A percentile compares a stretch with the other conserved stretches of the same genome.
Evolutionary conservation across 1,139 yeast species (phyloP).

Genomic region (Eremothecium gossypii): DNA sequence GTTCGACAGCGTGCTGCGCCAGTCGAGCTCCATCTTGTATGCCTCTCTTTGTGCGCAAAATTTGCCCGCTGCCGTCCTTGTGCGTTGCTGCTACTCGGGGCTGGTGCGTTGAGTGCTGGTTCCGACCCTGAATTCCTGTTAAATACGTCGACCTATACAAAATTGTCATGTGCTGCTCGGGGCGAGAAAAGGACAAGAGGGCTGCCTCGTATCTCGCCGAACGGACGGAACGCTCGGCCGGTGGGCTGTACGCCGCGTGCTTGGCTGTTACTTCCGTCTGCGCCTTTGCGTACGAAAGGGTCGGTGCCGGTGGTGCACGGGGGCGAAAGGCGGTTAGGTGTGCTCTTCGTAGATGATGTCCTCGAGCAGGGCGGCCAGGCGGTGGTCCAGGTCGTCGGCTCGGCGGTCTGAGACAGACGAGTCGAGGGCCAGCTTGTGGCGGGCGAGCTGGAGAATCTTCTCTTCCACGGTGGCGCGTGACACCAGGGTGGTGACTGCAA

Average conservation of each 20-base stretch:
- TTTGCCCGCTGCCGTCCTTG: too few relatives aligned
- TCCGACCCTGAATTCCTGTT: too few relatives aligned
- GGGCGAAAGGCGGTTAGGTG: not conserved
- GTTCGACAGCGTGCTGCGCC: constrained; percentile 24
- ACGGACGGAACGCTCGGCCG: not conserved
- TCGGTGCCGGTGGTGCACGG: too few relatives aligned
- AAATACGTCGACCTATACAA: too few relatives aligned
- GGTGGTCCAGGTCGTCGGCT: constrained; percentile 22
- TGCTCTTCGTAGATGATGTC: constrained; percentile 25
- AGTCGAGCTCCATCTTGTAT: constrained; percentile 16
- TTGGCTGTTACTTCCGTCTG: too few relatives aligned
- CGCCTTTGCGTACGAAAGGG: too few relatives aligned
- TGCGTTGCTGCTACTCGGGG: too few relatives aligned
- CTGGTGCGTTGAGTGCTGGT: too few relatives aligned
- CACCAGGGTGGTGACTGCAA: constrained; percentile 68
- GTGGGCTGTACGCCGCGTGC: not conserved
- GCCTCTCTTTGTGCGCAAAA: too few relatives aligned
- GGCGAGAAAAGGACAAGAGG: too few relatives aligned
- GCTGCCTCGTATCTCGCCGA: too few relatives aligned
- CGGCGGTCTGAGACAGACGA: constrained; percentile 23
- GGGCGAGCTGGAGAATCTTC: constrained; percentile 76
- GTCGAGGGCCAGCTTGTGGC: constrained; percentile 83
- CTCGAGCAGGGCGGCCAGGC: constrained; percentile 26
- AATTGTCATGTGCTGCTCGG: too few relatives aligned
- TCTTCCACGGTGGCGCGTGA: constrained; percentile 77